phyloP scores from a whole-genome alignment of 1,284 basidiomycete genomes.

The Fomitopsis betulina region DNA sequence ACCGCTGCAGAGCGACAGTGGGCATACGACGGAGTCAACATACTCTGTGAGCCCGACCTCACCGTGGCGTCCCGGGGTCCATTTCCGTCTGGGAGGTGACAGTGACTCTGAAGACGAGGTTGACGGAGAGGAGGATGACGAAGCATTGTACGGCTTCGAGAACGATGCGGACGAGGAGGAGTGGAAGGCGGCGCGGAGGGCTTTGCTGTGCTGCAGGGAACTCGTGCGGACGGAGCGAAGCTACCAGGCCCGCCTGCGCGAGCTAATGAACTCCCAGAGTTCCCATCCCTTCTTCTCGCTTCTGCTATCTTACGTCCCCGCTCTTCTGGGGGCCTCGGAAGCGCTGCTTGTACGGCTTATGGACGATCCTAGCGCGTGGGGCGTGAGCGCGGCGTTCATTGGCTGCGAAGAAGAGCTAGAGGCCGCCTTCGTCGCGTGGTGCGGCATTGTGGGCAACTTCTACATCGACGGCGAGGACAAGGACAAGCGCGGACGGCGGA shows the following conservation, averaged over 20 bases:
- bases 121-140: slow-evolving; percentile 10
- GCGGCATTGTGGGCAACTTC: slow-evolving; percentile 54
- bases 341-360: slow-evolving; percentile 43
- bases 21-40: slow-evolving; percentile 7
- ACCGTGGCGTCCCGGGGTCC: slow-evolving; percentile 14
- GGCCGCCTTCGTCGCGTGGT: slow-evolving; percentile 56
- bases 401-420: slow-evolving; percentile 49
- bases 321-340: slow-evolving; percentile 45
- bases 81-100: slow-evolving; percentile 21
- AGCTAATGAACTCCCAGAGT: slow-evolving; percentile 34
- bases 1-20: slow-evolving; percentile 13
- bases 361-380: slow-evolving; percentile 57
- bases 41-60: slow-evolving; percentile 14
- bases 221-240: slow-evolving; percentile 62
- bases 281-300: slow-evolving; percentile 44
- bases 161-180: slow-evolving; percentile 28
- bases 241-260: slow-evolving; percentile 48
- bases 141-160: slow-evolving; percentile 9
- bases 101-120: slow-evolving; percentile 22
- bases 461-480: slow-evolving; percentile 34
- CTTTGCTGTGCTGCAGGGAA: slow-evolving; percentile 56
- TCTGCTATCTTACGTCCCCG: slow-evolving; percentile 47
- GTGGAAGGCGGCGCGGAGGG: slow-evolving; percentile 53
- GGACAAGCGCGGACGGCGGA: slow-evolving; percentile 15
- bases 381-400: slow-evolving; percentile 56